phyloP scores from a whole-genome alignment of 495 filamentous ascomycete species.

The Aspergillus coremiiformis region DNA sequence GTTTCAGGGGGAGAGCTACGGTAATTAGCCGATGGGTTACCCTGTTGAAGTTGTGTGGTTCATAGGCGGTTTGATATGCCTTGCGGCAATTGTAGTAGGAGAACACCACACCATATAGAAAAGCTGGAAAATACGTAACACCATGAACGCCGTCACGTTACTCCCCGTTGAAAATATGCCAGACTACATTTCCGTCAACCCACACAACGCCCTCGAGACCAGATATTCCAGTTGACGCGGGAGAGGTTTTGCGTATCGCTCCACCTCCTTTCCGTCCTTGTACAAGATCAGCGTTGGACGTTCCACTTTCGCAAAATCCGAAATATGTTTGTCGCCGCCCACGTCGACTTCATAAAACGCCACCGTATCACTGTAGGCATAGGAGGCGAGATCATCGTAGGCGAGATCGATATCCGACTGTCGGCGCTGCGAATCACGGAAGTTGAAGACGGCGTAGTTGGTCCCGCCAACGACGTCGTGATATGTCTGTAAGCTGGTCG shows the following conservation, averaged over 20 bases:
- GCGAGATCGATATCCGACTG: background rate
- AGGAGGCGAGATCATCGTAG: background rate
- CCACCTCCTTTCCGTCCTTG: background rate
- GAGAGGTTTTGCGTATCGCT: background rate
- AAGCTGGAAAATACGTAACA: too few species aligned
- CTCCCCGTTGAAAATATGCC: too few species aligned
- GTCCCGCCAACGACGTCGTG: background rate
- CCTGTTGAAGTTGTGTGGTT: too few species aligned
- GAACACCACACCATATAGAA: too few species aligned
- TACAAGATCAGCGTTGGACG: background rate
- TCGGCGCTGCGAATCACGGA: background rate
- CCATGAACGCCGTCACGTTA: too few species aligned
- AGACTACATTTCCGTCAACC: background rate
- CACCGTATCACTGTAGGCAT: background rate
- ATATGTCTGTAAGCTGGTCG: background rate
- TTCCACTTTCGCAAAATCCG: background rate
- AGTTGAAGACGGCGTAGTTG: background rate
- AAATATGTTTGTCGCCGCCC: background rate
- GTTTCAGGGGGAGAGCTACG: too few species aligned
- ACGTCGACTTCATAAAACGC: background rate
- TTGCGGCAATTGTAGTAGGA: too few species aligned
- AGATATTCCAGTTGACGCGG: background rate
- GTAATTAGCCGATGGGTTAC: too few species aligned
- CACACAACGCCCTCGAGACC: background rate
- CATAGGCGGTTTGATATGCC: too few species aligned